Conservation (phyloP, 257 asterid genomes). For the Nyctanthes arbortristis region DNA sequence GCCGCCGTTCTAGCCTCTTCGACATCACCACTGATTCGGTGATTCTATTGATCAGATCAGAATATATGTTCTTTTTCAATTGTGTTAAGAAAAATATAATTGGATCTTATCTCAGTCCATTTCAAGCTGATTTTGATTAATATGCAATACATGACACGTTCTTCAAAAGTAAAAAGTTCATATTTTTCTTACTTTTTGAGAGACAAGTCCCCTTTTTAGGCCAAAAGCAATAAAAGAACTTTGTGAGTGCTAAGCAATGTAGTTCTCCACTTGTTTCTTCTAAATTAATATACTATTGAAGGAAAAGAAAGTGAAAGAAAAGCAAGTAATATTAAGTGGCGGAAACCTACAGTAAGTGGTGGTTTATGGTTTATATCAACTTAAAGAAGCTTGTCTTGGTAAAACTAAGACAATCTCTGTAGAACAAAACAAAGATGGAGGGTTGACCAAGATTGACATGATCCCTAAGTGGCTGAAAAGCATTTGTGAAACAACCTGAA, state of each 20-base stretch:
- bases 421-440: not conserved
- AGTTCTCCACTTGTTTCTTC: slow-evolving; percentile 25
- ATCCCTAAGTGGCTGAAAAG: not conserved
- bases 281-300: slow-evolving; percentile 1
- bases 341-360: not conserved
- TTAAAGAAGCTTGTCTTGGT: not conserved
- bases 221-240: slow-evolving; percentile 26
- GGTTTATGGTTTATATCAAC: not conserved
- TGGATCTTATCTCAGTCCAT: slow-evolving; percentile 12
- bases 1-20: slow-evolving; percentile 91
- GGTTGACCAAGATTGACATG: not conserved
- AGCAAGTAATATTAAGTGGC: not conserved
- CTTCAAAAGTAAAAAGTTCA: not conserved
- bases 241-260: slow-evolving; percentile 31
- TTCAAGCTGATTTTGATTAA: slow-evolving; percentile 10
- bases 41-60: slow-evolving; percentile 4
- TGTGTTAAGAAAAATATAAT: not conserved
- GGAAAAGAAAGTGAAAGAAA: not conserved
- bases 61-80: not conserved
- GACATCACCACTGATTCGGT: slow-evolving; percentile 89
- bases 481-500: not conserved
- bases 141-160: not conserved
- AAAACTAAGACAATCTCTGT: not conserved
- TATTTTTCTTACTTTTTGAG: slow-evolving; percentile 19
- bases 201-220: slow-evolving; percentile 10